Percentiles rank a stretch among this genome's conserved stretches.
Evolutionary conservation across 768 basidiomycete species (phyloP).

Genomic region (Serendipita indica): DNA sequence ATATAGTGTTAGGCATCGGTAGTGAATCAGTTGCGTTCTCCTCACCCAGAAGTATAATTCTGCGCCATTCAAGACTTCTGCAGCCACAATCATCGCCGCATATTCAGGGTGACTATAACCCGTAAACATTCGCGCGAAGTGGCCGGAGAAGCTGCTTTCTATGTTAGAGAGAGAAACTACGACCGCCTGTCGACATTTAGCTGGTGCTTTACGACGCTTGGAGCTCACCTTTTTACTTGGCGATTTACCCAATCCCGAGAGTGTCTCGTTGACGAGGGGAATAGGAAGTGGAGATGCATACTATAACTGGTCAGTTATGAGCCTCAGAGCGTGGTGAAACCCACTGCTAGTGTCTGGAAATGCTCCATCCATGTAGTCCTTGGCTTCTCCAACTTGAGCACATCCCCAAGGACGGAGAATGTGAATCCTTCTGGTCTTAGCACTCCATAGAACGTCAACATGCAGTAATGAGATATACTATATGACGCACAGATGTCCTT

Average conservation of each 20-base stretch:
- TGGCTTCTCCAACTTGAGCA: conserved; percentile 57
- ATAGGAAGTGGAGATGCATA: conserved; percentile 44
- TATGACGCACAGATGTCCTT: conserved; percentile 46
- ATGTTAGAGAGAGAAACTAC: conserved; percentile 84
- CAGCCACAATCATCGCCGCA: conserved; percentile 70
- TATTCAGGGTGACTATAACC: conserved; percentile 73
- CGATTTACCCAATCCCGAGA: conserved; percentile 59
- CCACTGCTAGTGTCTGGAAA: conserved; percentile 51
- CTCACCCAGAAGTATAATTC: conserved; percentile 89
- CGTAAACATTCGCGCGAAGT: conserved; percentile 61
- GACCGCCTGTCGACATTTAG: conserved; percentile 39
- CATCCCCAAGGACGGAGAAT: conserved; percentile 81
- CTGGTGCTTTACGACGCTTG: background rate
- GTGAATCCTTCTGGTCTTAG: conserved; percentile 73
- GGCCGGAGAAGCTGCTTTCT: conserved; percentile 79
- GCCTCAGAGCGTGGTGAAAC: conserved; percentile 14
- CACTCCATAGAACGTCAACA: conserved; percentile 33
- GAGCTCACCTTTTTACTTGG: conserved; percentile 51
- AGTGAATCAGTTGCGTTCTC: background rate
- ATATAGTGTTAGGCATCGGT: background rate
- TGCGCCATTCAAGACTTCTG: conserved; percentile 78
- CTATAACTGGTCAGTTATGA: background rate
- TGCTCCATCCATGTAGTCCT: conserved; percentile 58
- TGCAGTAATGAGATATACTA: background rate
- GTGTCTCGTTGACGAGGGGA: conserved; percentile 46